Base-by-base conservation (phyloP, 495 filamentous ascomycete genomes). In the Daldinia loculata region DNA sequence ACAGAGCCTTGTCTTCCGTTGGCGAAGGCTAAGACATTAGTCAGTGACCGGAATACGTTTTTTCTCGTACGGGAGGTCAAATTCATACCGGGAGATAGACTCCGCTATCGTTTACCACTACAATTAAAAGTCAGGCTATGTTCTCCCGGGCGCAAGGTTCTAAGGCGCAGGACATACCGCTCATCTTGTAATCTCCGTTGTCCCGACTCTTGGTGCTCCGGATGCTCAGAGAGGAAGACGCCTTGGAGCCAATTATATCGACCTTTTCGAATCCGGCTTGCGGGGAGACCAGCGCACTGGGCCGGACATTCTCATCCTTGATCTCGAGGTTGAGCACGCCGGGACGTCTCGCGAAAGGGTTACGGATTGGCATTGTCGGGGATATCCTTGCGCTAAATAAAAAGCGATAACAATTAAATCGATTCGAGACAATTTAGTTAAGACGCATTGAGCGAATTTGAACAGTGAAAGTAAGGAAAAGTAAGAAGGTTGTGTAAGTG, bases 71-170 rank as follows among this genome's bases (percentile, higher is more conserved):
- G 17, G 53, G 63, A 34, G 30, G 12, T 53, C 32, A 39, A 39
- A 27, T 60, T 67, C 83, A 75, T 89, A 97, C 94, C 78, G 95
- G 95, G 69, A 98, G 90, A 81, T 97, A 99, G 60, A 97, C 92
- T 51, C 95, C 95, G 80, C 93, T 95, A 78, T 95, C 95, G 80
- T 97, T 95, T 77, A 99, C 95, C 39, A 98, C 95, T 99, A 77
- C 14, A 62, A 65, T 41, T 24, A 26, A 36, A 51, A 36, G 68
- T 81, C 39, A 80, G 77, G 64, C 39, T 39, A 60, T 45, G 32
- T 26, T 55, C 29, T 38, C 48, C 15, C 34, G 17, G 36, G 61
- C 56, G 43, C 43, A 64, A 71, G 41, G 9, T 52, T 30, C 38
- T 32, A 55, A 38, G 26, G 53, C 62, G 30, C 56, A 63, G 39